Evolutionary conservation across 2,329 filamentous ascomycete genomes (phyloP).

Genomic region (Trichoderma breve): DNA sequence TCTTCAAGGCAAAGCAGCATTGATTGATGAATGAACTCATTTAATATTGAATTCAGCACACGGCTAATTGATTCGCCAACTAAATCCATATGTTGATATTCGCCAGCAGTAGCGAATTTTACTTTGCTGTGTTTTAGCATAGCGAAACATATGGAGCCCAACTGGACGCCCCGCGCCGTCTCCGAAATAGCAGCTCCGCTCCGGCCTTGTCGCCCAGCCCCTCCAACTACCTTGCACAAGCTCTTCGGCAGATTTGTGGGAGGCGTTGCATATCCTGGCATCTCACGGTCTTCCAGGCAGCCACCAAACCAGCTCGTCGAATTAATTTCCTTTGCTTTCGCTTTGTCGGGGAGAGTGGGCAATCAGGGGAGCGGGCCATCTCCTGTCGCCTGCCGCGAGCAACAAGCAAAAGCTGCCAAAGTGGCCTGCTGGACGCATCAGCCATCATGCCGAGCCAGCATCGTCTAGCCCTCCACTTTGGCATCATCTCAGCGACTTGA

Average conservation of each 20-base stretch:
- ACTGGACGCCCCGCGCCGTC: neutral
- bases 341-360: neutral
- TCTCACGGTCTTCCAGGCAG: slow-evolving; percentile 8
- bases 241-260: slow-evolving; percentile 9
- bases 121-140: neutral
- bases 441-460: slow-evolving; percentile 34
- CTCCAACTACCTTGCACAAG: neutral
- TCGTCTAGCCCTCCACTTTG: slow-evolving; percentile 29
- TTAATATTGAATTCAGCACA: neutral
- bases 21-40: neutral
- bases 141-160: neutral
- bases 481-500: slow-evolving; percentile 28
- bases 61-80: neutral
- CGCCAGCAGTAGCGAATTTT: neutral
- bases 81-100: neutral
- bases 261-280: neutral
- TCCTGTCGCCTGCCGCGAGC: neutral
- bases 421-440: slow-evolving; percentile 21
- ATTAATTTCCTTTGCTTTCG: neutral
- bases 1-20: neutral
- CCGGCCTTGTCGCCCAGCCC: neutral
- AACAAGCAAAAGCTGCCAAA: neutral
- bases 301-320: neutral
- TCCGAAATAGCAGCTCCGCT: neutral
- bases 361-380: slow-evolving; percentile 1